Percentiles rank a stretch among this genome's conserved stretches.
Conservation (phyloP, 1,139 yeast genomes). For the Taiozyma sp. region DNA sequence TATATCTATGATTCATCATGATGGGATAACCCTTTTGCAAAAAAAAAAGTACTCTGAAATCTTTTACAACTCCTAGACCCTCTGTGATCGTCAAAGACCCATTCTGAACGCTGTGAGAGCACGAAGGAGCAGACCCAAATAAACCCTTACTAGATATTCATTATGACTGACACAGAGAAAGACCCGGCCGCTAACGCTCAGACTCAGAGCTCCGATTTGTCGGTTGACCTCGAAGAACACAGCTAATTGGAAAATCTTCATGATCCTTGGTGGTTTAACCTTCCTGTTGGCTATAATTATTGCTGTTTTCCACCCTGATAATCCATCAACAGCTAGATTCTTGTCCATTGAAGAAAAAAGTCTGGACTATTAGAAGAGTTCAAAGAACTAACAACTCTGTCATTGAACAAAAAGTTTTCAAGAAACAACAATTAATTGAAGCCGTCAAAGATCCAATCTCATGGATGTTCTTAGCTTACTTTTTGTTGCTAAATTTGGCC, state of each 20-base stretch:
- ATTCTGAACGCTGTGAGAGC: too few species aligned
- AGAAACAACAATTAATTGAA: slow-evolving; percentile 46
- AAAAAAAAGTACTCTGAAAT: too few species aligned
- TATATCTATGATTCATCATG: background rate
- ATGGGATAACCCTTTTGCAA: background rate
- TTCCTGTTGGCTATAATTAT: slow-evolving; percentile 29
- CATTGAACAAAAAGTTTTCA: slow-evolving; percentile 42
- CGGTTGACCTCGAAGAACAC: background rate
- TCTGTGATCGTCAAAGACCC: too few species aligned
- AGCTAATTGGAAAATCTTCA: slow-evolving; percentile 34
- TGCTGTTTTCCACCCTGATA: slow-evolving; percentile 41
- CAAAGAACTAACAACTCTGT: slow-evolving; percentile 36
- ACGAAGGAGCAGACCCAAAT: too few species aligned
- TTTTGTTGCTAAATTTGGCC: slow-evolving; percentile 32
- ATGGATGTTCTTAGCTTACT: slow-evolving; percentile 38
- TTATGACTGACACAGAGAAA: background rate
- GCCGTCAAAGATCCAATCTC: slow-evolving; percentile 42
- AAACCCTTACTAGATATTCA: background rate
- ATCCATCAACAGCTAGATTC: slow-evolving; percentile 42
- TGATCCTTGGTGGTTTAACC: slow-evolving; percentile 39
- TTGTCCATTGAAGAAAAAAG: slow-evolving; percentile 43
- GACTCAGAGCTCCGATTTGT: background rate
- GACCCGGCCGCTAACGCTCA: background rate
- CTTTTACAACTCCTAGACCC: too few species aligned
- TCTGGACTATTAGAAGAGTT: slow-evolving; percentile 40